These are phyloP conservation scores for Globisporangium takayamanum DNA, from an alignment of 352 stramenopile genomes.

Conservation along the genomic window DNA sequence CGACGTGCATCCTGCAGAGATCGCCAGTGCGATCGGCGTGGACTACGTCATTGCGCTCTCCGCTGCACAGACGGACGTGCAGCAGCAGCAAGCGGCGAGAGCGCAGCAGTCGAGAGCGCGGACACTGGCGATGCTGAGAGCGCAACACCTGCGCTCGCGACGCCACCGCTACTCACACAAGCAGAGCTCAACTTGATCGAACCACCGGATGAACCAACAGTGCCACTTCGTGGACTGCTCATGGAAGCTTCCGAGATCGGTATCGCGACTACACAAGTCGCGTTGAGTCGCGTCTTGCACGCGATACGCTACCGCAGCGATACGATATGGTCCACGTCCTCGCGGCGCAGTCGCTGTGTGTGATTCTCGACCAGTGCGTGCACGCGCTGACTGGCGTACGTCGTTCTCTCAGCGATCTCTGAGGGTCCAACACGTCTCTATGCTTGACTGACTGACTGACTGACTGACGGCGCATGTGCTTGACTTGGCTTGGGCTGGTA, in stretches of 20 bases:
- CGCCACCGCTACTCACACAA: constrained; percentile 10
- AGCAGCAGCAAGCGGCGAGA: constrained; percentile 7
- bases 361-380: constrained; percentile 55
- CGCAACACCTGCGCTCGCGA: constrained; percentile 1
- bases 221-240: constrained; percentile 25
- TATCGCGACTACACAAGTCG: constrained; percentile 28
- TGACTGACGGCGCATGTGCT: not conserved
- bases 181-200: constrained; percentile 34
- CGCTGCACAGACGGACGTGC: constrained; percentile 30
- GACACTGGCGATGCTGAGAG: constrained; percentile 10
- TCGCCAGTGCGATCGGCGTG: constrained; percentile 21
- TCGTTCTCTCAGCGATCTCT: constrained; percentile 4
- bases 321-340: constrained; percentile 40
- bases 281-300: constrained; percentile 13
- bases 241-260: constrained; percentile 20
- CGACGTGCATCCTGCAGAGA: constrained; percentile 44
- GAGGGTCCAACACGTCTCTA: not conserved
- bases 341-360: constrained; percentile 35
- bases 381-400: constrained; percentile 49
- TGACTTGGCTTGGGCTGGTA: constrained; percentile 10
- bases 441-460: not conserved
- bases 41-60: constrained; percentile 58
- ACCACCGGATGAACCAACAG: constrained; percentile 22
- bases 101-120: constrained; percentile 1
- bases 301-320: not conserved